phyloP scores from a whole-genome alignment of 2,329 filamentous ascomycete species.

The Calonectria crousiana region DNA sequence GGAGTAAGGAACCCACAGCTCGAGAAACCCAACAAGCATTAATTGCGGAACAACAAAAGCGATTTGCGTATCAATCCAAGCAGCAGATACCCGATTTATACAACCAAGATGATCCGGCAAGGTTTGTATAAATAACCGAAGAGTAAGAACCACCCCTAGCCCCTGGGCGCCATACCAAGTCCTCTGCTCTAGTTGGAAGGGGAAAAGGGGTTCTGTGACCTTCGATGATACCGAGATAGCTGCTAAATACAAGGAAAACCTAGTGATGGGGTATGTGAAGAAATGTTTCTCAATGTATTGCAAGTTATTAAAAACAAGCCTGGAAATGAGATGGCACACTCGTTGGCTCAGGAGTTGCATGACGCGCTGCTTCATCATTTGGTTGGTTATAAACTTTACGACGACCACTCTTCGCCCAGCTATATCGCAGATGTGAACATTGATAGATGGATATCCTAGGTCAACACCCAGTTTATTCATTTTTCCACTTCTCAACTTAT shows the following conservation, averaged over 20 bases:
- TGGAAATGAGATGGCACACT: neutral
- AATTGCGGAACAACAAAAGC: neutral
- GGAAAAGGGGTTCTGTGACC: neutral
- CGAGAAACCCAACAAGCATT: neutral
- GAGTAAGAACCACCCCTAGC: neutral
- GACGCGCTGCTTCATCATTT: neutral
- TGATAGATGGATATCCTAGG: neutral
- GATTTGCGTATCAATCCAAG: neutral
- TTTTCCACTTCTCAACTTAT: neutral
- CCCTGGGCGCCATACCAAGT: neutral
- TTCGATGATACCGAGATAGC: neutral
- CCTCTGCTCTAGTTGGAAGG: neutral
- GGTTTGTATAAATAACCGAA: neutral
- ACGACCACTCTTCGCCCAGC: neutral
- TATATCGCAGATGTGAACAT: neutral
- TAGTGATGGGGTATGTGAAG: neutral
- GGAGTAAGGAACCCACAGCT: neutral
- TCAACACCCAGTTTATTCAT: neutral
- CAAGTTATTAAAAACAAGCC: neutral
- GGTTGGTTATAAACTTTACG: neutral
- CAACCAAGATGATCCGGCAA: too few relatives aligned
- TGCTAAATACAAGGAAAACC: rapidly evolving
- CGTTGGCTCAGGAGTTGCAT: neutral
- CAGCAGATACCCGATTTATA: neutral
- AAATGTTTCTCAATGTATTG: neutral